Evolutionary conservation across 1,139 yeast genomes (phyloP).

Genomic region (Debaryomyces coudertii): DNA sequence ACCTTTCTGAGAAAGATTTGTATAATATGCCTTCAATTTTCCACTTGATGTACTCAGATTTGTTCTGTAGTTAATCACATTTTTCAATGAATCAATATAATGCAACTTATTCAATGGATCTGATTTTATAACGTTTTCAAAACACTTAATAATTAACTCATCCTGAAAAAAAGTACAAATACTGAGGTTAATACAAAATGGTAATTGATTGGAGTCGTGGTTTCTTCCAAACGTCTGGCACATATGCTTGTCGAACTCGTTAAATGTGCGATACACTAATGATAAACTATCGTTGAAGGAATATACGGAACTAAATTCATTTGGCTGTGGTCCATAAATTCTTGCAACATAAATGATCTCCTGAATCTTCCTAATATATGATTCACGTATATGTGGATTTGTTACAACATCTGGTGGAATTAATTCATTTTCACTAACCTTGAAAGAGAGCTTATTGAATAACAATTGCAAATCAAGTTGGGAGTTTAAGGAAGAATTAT

Average conservation of each 20-base stretch:
- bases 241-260: slow-evolving; percentile 48
- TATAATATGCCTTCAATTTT: slow-evolving; percentile 49
- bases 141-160: slow-evolving; percentile 62
- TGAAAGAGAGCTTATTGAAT: slow-evolving; percentile 48
- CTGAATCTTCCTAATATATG: slow-evolving; percentile 50
- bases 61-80: slow-evolving; percentile 20
- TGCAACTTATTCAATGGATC: slow-evolving; percentile 59
- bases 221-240: slow-evolving; percentile 29
- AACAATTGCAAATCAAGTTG: slow-evolving; percentile 60
- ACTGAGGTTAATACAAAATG: slow-evolving; percentile 57
- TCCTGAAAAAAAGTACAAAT: slow-evolving; percentile 62
- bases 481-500: slow-evolving; percentile 53
- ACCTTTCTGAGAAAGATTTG: slow-evolving; percentile 57
- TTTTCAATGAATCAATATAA: slow-evolving; percentile 66
- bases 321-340: slow-evolving; percentile 21
- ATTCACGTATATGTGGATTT: slow-evolving; percentile 40
- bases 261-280: slow-evolving; percentile 36
- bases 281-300: slow-evolving; percentile 44
- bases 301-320: slow-evolving; percentile 40
- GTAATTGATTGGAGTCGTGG: slow-evolving; percentile 29
- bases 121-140: slow-evolving; percentile 52
- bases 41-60: slow-evolving; percentile 16
- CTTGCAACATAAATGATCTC: slow-evolving; percentile 53
- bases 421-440: slow-evolving; percentile 42
- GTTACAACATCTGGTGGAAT: slow-evolving; percentile 58